phyloP scores from a whole-genome alignment of 176 grass and related monocot genomes.

The Aegilops speltoides region DNA sequence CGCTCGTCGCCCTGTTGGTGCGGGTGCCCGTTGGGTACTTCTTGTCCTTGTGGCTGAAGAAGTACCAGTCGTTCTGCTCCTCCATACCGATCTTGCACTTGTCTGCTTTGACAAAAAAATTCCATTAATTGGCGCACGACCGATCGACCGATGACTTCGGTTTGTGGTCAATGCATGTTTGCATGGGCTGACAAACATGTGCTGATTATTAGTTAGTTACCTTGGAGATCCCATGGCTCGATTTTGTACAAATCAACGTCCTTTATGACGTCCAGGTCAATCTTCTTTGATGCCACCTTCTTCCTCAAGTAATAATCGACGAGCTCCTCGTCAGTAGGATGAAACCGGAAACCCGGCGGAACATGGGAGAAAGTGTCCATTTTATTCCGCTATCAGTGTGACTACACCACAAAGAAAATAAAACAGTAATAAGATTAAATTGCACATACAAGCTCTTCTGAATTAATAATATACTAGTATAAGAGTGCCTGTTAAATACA shows the following conservation, averaged over 20 bases:
- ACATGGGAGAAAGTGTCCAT: conserved; percentile 86
- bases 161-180: not conserved
- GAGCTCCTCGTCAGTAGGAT: conserved; percentile 95
- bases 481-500: not conserved
- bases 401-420: not conserved
- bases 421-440: not conserved
- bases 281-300: conserved; percentile 84
- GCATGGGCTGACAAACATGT: not conserved
- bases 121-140: not conserved
- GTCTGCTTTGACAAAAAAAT: conserved; percentile 35
- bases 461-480: too few species aligned
- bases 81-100: conserved; percentile 85
- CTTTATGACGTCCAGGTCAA: conserved; percentile 93
- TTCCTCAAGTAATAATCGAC: conserved; percentile 98
- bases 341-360: conserved; percentile 89
- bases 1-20: conserved; percentile 80
- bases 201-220: conserved; percentile 14
- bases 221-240: conserved; percentile 97
- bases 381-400: not conserved
- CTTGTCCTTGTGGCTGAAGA: conserved; percentile 99
- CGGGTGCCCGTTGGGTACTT: conserved; percentile 92
- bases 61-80: conserved; percentile 98
- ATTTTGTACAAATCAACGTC: conserved; percentile 96
- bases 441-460: too few species aligned
- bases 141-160: not conserved